phyloP scores from a whole-genome alignment of 257 asterid species.

The Nicotiana tabacum region DNA sequence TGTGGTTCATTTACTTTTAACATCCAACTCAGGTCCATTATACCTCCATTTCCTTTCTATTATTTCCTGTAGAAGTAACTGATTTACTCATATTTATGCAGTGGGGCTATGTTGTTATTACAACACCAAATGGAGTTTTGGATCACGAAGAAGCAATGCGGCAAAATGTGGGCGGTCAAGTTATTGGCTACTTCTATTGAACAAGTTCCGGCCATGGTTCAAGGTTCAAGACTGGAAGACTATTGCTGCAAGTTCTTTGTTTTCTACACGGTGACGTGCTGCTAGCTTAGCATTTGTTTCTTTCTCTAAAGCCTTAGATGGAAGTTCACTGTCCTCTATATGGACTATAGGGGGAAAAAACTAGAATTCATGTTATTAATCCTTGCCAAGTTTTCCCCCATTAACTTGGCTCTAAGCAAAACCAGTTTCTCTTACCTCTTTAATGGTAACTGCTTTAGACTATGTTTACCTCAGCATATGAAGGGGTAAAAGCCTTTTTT shows the following conservation, averaged over 20 bases:
- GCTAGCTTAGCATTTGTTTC: neutral
- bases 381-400: too few species aligned
- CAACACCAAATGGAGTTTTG: slow-evolving; percentile 87
- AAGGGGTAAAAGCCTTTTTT: neutral
- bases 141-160: slow-evolving; percentile 91
- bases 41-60: neutral
- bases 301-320: neutral
- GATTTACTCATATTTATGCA: slow-evolving; percentile 24
- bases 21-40: neutral
- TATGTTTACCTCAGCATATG: neutral
- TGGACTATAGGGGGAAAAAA: neutral
- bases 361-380: neutral
- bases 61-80: neutral
- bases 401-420: neutral
- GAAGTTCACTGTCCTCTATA: neutral
- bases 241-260: neutral
- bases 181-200: slow-evolving; percentile 83
- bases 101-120: slow-evolving; percentile 90
- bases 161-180: slow-evolving; percentile 89
- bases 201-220: neutral
- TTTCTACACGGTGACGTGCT: neutral
- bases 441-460: neutral
- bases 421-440: neutral
- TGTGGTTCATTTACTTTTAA: neutral
- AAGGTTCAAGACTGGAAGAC: neutral